These are phyloP conservation scores for Geosmithia flava DNA, from an alignment of 2,329 filamentous ascomycete genomes.

Conservation along the genomic window DNA sequence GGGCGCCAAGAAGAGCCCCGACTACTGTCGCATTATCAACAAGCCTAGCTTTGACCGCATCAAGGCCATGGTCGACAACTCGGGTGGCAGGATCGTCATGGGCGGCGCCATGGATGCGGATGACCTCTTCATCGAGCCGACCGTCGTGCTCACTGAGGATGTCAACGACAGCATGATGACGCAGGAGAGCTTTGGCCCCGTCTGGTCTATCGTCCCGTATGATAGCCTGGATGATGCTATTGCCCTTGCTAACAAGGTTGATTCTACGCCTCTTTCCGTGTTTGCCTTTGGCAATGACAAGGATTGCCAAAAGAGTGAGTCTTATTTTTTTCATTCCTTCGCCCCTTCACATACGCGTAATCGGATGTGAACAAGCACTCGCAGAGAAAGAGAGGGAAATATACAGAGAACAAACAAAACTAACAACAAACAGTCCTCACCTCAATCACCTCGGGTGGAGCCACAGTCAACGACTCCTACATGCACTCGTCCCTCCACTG, in stretches of 20 bases:
- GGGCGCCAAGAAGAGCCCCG: constrained; percentile 64
- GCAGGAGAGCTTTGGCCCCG: constrained; percentile 87
- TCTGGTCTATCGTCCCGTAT: constrained; percentile 72
- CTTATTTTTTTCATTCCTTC: background rate
- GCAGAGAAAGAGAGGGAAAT: background rate
- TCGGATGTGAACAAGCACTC: background rate
- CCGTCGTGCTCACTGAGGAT: constrained; percentile 73
- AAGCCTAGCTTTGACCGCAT: constrained; percentile 66
- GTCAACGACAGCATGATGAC: constrained; percentile 60
- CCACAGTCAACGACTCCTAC: constrained; percentile 35
- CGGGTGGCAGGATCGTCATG: constrained; percentile 71
- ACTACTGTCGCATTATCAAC: constrained; percentile 75
- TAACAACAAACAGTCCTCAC: constrained; percentile 15
- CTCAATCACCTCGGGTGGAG: constrained; percentile 32
- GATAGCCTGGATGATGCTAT: constrained; percentile 79
- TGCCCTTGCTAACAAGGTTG: constrained; percentile 63
- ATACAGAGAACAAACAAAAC: background rate
- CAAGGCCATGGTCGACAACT: constrained; percentile 82
- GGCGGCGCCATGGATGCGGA: constrained; percentile 74
- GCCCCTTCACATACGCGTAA: background rate
- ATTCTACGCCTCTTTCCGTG: constrained; percentile 72
- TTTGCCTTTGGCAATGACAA: constrained; percentile 75
- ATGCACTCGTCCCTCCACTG: constrained; percentile 27
- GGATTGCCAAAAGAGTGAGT: constrained; percentile 62
- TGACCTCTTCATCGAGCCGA: constrained; percentile 79